A percentile compares a stretch with the other conserved stretches of the same genome.
phyloP scores from a whole-genome alignment of 805 yeast species.

The Saccharomycopsis sp. region DNA sequence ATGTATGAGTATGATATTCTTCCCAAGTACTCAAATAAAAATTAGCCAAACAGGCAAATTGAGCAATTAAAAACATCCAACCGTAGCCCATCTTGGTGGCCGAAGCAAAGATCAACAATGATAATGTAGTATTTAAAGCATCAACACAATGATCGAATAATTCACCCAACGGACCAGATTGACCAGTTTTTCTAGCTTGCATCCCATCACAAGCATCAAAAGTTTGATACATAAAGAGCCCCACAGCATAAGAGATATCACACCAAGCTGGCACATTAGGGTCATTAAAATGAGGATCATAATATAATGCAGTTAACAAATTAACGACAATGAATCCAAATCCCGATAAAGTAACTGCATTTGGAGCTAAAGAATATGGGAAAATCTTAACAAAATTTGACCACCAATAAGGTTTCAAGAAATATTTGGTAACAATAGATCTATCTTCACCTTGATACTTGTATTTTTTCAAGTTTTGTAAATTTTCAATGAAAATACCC shows the following conservation, averaged over 20 bases:
- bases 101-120: constrained; percentile 64
- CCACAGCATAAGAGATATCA: constrained; percentile 69
- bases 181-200: constrained; percentile 94
- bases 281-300: constrained; percentile 58
- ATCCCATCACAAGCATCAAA: constrained; percentile 95
- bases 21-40: constrained; percentile 94
- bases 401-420: constrained; percentile 78
- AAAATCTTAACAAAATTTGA: constrained; percentile 59
- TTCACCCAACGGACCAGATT: constrained; percentile 90
- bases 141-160: constrained; percentile 85
- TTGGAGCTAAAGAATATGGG: constrained; percentile 90
- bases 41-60: constrained; percentile 69
- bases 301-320: constrained; percentile 56
- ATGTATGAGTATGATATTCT: constrained; percentile 81
- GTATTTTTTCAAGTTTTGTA: constrained; percentile 17
- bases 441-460: constrained; percentile 66
- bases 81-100: constrained; percentile 73
- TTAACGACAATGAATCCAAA: constrained; percentile 63
- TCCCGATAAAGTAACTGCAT: constrained; percentile 78
- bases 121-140: constrained; percentile 72
- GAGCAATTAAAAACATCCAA: constrained; percentile 51
- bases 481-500: constrained; percentile 20
- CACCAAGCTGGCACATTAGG: constrained; percentile 67
- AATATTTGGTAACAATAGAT: constrained; percentile 64
- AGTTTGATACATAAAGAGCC: constrained; percentile 85